These are phyloP conservation scores for Halteria grandinella DNA, from an alignment of 73 alveolate genomes.

Conservation along the genomic window DNA sequence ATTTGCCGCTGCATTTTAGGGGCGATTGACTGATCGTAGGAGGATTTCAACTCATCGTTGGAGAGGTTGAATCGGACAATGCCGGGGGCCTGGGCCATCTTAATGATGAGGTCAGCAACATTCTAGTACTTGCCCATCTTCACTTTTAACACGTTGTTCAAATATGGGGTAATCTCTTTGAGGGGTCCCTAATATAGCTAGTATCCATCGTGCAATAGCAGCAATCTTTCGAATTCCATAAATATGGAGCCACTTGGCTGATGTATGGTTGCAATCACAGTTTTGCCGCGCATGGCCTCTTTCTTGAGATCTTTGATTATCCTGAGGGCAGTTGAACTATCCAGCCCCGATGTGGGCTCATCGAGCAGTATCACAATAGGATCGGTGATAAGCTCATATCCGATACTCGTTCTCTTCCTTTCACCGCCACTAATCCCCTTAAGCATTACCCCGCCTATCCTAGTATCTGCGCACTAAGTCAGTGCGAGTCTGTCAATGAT, in stretches of 20 bases:
- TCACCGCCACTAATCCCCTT: constrained; percentile 86
- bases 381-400: constrained; percentile 61
- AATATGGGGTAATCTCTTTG: background rate
- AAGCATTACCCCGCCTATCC: constrained; percentile 54
- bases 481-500: constrained; percentile 33
- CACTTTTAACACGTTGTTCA: background rate
- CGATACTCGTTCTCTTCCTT: constrained; percentile 72
- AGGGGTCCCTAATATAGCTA: constrained; percentile 50
- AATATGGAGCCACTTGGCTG: constrained; percentile 59
- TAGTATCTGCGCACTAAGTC: constrained; percentile 18
- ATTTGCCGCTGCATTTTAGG: constrained; percentile 8
- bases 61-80: background rate
- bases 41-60: background rate
- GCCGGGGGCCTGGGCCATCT: background rate
- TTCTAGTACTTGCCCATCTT: background rate
- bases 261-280: constrained; percentile 64
- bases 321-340: constrained; percentile 55
- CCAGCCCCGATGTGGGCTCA: constrained; percentile 65
- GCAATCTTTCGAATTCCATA: constrained; percentile 46
- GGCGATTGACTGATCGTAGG: background rate
- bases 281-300: constrained; percentile 52
- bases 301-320: constrained; percentile 27
- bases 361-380: constrained; percentile 70
- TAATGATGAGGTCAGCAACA: background rate
- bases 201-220: constrained; percentile 56